Conservation (phyloP, 352 stramenopile species). For the Phytophthora pisi region DNA sequence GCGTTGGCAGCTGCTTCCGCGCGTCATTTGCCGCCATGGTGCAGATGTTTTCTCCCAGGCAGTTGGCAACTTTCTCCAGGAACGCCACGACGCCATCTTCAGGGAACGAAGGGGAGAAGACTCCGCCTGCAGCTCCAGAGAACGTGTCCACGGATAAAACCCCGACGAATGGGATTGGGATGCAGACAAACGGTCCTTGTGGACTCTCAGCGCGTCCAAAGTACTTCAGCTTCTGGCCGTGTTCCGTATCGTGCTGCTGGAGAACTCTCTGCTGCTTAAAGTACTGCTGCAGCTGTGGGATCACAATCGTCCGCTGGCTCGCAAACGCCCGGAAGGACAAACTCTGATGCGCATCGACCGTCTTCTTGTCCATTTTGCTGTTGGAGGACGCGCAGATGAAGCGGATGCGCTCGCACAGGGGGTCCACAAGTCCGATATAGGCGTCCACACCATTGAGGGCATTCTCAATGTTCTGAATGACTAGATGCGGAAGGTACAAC, state of each 20-base stretch:
- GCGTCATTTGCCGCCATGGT: constrained; percentile 31
- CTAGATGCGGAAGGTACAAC: constrained; percentile 48
- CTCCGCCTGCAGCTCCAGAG: constrained; percentile 52
- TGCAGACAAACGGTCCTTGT: constrained; percentile 58
- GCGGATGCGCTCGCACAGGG: constrained; percentile 50
- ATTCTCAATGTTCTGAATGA: constrained; percentile 56
- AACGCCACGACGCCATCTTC: constrained; percentile 65
- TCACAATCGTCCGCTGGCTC: constrained; percentile 50
- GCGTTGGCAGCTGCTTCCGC: constrained; percentile 23
- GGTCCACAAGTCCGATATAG: constrained; percentile 68
- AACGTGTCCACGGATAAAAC: constrained; percentile 73
- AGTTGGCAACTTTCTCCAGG: constrained; percentile 51
- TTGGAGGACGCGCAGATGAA: constrained; percentile 56
- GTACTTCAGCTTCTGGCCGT: constrained; percentile 32
- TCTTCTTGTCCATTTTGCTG: constrained; percentile 59
- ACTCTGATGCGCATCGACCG: constrained; percentile 46
- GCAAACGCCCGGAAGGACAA: constrained; percentile 62
- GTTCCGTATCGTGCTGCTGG: constrained; percentile 23
- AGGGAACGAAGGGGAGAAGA: constrained; percentile 51
- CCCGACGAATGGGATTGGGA: constrained; percentile 76
- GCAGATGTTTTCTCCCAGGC: constrained; percentile 54
- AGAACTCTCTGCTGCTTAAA: constrained; percentile 25
- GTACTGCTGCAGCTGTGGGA: constrained; percentile 47
- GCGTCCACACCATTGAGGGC: constrained; percentile 67
- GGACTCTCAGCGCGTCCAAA: constrained; percentile 24